A percentile compares a stretch with the other conserved stretches of the same genome.
Evolutionary conservation across 2,329 filamentous ascomycete genomes (phyloP).

Genomic region (Hysterium pulicare): DNA sequence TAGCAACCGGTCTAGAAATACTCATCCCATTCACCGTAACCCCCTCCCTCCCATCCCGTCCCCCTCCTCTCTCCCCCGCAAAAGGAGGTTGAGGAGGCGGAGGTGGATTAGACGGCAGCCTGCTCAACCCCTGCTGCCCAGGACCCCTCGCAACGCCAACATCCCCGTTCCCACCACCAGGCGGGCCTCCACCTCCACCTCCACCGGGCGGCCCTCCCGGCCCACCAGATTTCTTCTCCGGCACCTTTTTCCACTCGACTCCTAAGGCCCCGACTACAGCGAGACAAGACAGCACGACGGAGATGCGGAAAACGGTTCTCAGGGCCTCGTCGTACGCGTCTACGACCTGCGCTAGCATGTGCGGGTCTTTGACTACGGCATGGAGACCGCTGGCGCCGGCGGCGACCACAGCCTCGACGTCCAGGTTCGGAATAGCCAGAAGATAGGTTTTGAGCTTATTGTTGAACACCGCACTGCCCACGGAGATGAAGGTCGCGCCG

Average conservation of each 20-base stretch:
- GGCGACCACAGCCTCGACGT: slow-evolving; percentile 2
- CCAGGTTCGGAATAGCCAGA: slow-evolving; percentile 2
- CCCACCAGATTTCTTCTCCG: slow-evolving; percentile 2
- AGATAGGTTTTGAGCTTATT: slow-evolving; percentile 24
- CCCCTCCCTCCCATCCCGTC: too few relatives aligned
- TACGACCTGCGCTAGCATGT: slow-evolving; percentile 1
- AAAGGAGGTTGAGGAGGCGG: too few relatives aligned
- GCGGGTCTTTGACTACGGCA: slow-evolving; percentile 2
- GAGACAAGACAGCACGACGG: slow-evolving; percentile 5
- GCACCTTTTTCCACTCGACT: slow-evolving; percentile 45
- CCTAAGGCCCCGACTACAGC: slow-evolving; percentile 7
- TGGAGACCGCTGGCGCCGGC: slow-evolving; percentile 7
- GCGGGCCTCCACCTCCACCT: not conserved
- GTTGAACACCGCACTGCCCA: slow-evolving; percentile 39
- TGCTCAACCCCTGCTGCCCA: too few relatives aligned
- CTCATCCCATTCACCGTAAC: too few relatives aligned
- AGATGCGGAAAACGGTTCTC: slow-evolving; percentile 7
- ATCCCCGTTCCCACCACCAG: too few relatives aligned
- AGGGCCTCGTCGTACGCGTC: slow-evolving; percentile 6
- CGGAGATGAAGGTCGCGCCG: slow-evolving; percentile 39
- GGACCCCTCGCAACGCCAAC: too few relatives aligned
- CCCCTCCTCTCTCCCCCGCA: too few relatives aligned
- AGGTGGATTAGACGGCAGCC: too few relatives aligned
- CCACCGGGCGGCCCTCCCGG: not conserved
- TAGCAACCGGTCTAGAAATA: too few relatives aligned